Evolutionary conservation across 2,329 filamentous ascomycete genomes (phyloP), one percentile per base, ranked within the genome.

Genomic region (Monosporascus ibericus): DNA sequence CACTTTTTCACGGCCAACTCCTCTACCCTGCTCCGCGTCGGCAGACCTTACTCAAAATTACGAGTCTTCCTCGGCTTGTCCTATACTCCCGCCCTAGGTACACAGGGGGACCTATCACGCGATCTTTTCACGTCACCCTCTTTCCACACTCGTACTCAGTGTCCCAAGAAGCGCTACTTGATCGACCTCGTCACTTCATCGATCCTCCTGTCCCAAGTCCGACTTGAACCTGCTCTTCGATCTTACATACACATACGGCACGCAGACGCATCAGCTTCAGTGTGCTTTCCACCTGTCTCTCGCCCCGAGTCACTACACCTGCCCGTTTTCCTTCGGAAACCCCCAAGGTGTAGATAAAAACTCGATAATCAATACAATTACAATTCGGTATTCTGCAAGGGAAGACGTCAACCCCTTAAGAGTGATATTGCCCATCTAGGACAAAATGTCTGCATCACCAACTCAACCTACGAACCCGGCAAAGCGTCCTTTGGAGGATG

Each of bases 401-500:
- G 65, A 67, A 60, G 58, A 53, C 54, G 18, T 14, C 39, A 42
- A 42, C 18, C 11, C 18, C 22, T 20, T 18, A 58, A 52, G 48
- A 52, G 56, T 61, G 56, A 59, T 60, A 61, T 58, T 55, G 64
- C 59, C 48, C 54, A 64, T 68, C 66, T 73, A 73, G 68, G 65
- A 61, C 73, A 82, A 71, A 63, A 92, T 92, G 88, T 91, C 88
- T 75, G 81, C 86, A 58, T 90, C 82, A 60, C 83, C 82, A 30
- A 73, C 78, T 57, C 77, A 78, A 56, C 82, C 83, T 48, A 87
- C 85, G 54, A 84, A 89, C 67, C 86, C 84, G 63, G 77, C 82
- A 58, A 99, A 99, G 82, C 91, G 94, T 67, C 94, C 94, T 56
- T 84, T 99, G 60, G 94, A 99, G 78, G 94, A 97, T 68, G 88